Evolutionary conservation across 1,284 basidiomycete species (phyloP), one percentile per base, ranked within the genome.

Genomic region (Moniliella sp.): DNA sequence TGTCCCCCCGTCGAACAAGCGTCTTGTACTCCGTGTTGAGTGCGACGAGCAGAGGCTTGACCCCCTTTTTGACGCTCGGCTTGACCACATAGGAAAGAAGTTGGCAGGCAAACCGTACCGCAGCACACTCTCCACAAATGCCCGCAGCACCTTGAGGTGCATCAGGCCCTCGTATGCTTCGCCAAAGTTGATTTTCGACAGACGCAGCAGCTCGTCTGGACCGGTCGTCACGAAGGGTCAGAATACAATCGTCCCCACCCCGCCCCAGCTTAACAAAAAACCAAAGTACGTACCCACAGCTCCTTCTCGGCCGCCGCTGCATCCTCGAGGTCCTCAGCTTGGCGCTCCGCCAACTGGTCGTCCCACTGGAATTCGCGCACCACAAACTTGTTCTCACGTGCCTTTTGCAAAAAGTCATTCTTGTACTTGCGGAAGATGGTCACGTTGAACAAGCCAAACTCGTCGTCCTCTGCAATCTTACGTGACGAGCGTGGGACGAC

Each of bases 311-410:
- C 79, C 5, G 71, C 69, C 44, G 78, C 76, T 2, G 86, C 75
- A 18, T 69, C 68, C 17, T 74, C 72, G 8, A 93, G 65, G 37
- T 94, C 86, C 56, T 78, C 70, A 44, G 70, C 69, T 57, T 88
- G 80, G 62, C 77, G 81, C 42, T 69, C 68, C n/a, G 84, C 68
- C 34, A 76, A 73, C 25, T 75, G 73, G 56, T 86, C 78, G 26
- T 88, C 81, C 62, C 72, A 97, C n/a, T 70, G 70, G 59, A 94
- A 99, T 46, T 99, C 91, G 15, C 91, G 75, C 5, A 86, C 73
- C 7, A 42, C 46, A 43, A 41, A 86, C 81, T 91, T 94, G 65
- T 81, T 76, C 62, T 97, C 91, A 43, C 91, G 68, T 55, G 82
- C 88, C 62, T 83, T 86, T 64, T 93, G 83, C 3, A 76, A 64